Percentiles rank a stretch among this genome's conserved stretches.
Conservation (phyloP, 2,329 filamentous ascomycete species). For the Paecilomyces niveus region DNA sequence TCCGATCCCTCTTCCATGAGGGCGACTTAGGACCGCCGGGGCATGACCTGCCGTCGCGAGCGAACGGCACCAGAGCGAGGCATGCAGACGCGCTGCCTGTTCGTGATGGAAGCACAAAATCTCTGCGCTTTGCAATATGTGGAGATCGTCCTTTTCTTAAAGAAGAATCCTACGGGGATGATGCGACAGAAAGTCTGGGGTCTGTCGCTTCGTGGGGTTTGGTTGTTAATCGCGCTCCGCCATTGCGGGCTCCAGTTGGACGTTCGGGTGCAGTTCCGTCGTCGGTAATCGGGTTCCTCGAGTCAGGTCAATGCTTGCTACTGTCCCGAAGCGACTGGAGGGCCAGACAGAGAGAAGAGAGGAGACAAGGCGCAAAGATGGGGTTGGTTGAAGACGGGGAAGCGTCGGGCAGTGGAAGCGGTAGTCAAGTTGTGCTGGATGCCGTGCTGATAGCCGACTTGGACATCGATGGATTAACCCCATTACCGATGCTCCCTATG, state of each 20-base stretch:
- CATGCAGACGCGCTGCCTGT: neutral
- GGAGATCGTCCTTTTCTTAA: neutral
- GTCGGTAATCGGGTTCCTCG: neutral
- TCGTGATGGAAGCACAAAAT: too few relatives aligned
- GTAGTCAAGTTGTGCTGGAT: neutral
- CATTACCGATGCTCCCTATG: too few relatives aligned
- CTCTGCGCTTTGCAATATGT: neutral
- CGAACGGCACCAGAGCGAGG: neutral
- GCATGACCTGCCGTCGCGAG: slow-evolving; percentile 18
- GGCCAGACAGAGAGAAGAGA: neutral
- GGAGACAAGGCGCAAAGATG: neutral
- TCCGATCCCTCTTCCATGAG: slow-evolving; percentile 34
- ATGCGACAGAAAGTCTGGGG: neutral
- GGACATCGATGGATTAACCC: neutral
- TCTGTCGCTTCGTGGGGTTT: neutral
- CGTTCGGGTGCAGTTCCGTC: neutral
- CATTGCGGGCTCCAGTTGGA: neutral
- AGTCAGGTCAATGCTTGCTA: neutral
- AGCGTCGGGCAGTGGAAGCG: neutral
- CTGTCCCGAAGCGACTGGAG: neutral
- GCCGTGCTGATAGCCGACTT: neutral
- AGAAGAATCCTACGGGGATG: neutral
- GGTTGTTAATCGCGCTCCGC: neutral
- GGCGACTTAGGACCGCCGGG: slow-evolving; percentile 13
- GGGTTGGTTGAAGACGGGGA: neutral